A percentile compares a stretch with the other conserved stretches of the same genome.
Evolutionary conservation across 208 protist genomes (phyloP).

Genomic region (Phytomonas sp.): DNA sequence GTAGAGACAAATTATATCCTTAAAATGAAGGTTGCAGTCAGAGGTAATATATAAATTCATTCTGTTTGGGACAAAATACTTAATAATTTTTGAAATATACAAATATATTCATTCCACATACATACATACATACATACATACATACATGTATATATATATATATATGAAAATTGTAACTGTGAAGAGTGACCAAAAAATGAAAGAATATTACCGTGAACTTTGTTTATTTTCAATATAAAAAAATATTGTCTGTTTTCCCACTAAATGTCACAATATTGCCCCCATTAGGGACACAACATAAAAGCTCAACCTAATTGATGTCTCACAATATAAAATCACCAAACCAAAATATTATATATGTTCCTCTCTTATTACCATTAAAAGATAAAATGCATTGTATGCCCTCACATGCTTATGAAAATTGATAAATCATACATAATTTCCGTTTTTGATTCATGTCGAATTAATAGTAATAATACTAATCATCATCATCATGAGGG

Average conservation of each 20-base stretch:
- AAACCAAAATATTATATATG: background rate
- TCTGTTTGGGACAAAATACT: background rate
- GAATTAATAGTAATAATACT: background rate
- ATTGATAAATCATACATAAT: conserved; percentile 7
- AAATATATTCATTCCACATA: conserved; percentile 9
- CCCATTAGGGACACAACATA: background rate
- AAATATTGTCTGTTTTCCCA: background rate
- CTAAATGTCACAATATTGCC: background rate
- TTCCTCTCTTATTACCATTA: background rate
- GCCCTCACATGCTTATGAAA: background rate
- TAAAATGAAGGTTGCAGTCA: background rate
- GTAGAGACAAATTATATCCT: background rate
- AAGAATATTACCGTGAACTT: background rate
- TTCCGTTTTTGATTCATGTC: background rate
- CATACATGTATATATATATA: conserved; percentile 2
- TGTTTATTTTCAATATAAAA: conserved; percentile 2
- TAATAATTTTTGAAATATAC: conserved; percentile 2
- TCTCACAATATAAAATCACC: conserved; percentile 6
- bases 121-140: background rate
- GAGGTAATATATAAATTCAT: background rate
- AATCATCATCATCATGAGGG: background rate
- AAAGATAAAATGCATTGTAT: conserved; percentile 5
- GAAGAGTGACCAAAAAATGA: conserved; percentile 1
- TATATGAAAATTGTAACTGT: conserved; percentile 6
- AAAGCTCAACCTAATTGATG: background rate